A percentile compares a stretch with the other conserved stretches of the same genome.
Evolutionary conservation across 306 rosid genomes (phyloP).

Genomic region (Mimosa pudica): DNA sequence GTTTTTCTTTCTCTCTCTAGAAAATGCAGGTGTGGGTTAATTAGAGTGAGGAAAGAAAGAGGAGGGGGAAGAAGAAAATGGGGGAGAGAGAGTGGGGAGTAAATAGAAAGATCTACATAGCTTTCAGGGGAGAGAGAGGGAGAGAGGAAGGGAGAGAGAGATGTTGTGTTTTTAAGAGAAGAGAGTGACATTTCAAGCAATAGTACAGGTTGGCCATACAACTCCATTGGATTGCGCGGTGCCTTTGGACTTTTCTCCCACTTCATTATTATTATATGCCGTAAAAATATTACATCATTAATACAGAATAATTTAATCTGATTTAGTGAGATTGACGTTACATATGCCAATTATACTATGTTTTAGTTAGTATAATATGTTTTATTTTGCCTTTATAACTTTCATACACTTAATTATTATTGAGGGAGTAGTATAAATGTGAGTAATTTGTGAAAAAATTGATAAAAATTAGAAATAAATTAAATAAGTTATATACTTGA

Average conservation of each 20-base stretch:
- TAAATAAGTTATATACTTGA: no score
- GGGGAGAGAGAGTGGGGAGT: conserved; percentile 20
- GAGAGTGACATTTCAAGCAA: conserved; percentile 72
- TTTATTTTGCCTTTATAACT: no score
- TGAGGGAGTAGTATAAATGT: no score
- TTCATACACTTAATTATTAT: no score
- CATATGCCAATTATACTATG: no score
- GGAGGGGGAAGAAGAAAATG: neutral
- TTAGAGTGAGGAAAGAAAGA: conserved; percentile 8
- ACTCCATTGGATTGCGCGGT: conserved; percentile 73
- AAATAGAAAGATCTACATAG: conserved; percentile 78
- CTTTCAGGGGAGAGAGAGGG: conserved; percentile 55
- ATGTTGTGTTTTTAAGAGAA: conserved; percentile 54
- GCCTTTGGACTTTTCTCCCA: conserved; percentile 76
- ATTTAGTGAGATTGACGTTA: no score
- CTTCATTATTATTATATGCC: neutral
- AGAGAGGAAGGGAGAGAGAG: conserved; percentile 9
- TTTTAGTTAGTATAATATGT: no score
- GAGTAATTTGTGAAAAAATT: no score
- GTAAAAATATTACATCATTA: neutral
- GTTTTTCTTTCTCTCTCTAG: conserved; percentile 20
- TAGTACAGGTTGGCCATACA: conserved; percentile 75
- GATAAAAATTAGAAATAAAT: no score
- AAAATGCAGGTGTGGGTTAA: neutral
- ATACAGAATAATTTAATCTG: no score